phyloP scores from a whole-genome alignment of 2,329 filamentous ascomycete genomes.

The Didymella sp. region DNA sequence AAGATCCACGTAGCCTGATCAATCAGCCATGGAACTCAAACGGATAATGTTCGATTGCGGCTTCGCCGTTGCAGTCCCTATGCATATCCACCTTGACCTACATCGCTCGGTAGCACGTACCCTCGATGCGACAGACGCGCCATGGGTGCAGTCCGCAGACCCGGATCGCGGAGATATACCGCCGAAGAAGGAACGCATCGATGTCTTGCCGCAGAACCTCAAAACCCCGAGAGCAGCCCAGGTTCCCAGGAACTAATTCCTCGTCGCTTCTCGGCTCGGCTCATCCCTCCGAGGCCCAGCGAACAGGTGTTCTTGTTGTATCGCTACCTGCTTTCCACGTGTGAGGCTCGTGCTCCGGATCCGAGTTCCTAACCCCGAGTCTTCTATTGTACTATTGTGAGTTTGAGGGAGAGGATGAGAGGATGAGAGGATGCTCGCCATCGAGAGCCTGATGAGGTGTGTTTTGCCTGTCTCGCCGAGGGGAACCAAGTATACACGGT shows the following conservation, averaged over 20 bases:
- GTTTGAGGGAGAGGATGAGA: no score
- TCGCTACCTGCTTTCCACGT: background rate
- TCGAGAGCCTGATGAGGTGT: background rate
- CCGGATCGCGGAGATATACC: background rate
- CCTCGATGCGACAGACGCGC: background rate
- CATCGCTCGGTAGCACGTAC: background rate
- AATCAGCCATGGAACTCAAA: background rate
- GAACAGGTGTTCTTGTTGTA: background rate
- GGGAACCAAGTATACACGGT: background rate
- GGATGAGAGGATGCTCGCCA: background rate
- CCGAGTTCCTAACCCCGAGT: background rate
- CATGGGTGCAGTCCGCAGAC: background rate
- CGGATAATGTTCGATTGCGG: background rate
- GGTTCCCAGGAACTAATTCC: background rate
- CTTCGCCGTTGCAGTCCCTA: slow-evolving; percentile 7
- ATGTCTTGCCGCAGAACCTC: background rate
- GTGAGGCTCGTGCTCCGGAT: background rate
- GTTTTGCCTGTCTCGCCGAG: background rate
- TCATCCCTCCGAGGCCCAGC: background rate
- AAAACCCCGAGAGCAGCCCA: background rate
- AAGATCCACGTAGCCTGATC: background rate
- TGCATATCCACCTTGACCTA: background rate
- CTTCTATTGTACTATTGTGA: background rate
- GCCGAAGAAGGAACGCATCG: background rate
- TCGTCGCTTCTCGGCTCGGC: background rate